phyloP scores from a whole-genome alignment of 768 basidiomycete genomes.

The Nidularia sp. region DNA sequence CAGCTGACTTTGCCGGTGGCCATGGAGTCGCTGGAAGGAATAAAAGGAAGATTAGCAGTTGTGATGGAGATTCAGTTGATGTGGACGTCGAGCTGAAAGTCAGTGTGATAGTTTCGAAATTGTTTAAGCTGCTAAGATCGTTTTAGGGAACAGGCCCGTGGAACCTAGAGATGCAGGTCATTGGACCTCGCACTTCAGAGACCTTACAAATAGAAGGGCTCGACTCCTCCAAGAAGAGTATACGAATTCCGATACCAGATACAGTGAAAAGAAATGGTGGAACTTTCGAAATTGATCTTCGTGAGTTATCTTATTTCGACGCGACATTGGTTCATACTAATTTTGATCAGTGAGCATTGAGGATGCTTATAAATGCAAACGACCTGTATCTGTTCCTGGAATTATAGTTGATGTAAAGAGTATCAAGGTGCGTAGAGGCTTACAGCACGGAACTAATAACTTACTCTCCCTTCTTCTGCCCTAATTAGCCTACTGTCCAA shows the following conservation, averaged over 20 bases:
- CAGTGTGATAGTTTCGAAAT: slow-evolving; percentile 11
- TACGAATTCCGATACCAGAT: slow-evolving; percentile 67
- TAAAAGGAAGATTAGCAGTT: slow-evolving; percentile 64
- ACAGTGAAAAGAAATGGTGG: slow-evolving; percentile 67
- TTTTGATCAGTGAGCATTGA: slow-evolving; percentile 67
- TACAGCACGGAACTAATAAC: background rate
- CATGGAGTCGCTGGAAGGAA: slow-evolving; percentile 32
- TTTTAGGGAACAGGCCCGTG: slow-evolving; percentile 84
- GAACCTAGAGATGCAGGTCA: slow-evolving; percentile 79
- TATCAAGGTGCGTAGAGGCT: slow-evolving; percentile 51
- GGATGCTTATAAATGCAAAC: slow-evolving; percentile 85
- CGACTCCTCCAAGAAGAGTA: slow-evolving; percentile 43
- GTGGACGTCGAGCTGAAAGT: slow-evolving; percentile 82
- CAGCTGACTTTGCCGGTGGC: slow-evolving; percentile 62
- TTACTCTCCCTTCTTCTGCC: background rate
- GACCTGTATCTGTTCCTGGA: slow-evolving; percentile 70
- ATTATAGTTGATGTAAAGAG: slow-evolving; percentile 81
- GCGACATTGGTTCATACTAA: slow-evolving; percentile 6
- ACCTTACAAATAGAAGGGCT: slow-evolving; percentile 53
- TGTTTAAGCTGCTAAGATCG: background rate
- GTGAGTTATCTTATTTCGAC: slow-evolving; percentile 30
- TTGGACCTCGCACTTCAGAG: slow-evolving; percentile 68
- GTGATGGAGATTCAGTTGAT: slow-evolving; percentile 71
- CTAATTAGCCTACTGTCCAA: slow-evolving; percentile 71
- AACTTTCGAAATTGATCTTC: slow-evolving; percentile 72